Evolutionary conservation across 208 protist species (phyloP), one percentile per base, ranked within the genome.

Genomic region (Acanthamoeba triangularis): DNA sequence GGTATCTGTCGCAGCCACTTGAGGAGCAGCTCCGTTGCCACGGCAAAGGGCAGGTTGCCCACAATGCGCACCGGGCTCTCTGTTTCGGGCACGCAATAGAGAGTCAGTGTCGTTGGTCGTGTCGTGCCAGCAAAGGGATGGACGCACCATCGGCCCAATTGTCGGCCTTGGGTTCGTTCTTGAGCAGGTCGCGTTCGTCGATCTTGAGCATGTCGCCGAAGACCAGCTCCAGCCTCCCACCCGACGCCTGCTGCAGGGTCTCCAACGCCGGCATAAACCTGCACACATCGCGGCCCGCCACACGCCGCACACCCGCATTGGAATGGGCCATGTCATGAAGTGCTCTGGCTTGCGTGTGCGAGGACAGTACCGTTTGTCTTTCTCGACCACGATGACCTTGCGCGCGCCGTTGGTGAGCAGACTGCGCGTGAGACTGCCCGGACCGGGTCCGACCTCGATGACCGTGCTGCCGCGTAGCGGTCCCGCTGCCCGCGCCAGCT

Each of bases 381-480:
- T 95, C 44, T 95, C 69, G 33, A 95, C 59, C 3, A 41, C 91
- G 28, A 95, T 85, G 76, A 95, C 91, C 91, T 95, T 82, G 30
- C 76, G 67, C 16, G 91, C 91, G 54, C 91, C 91, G 47, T 65
- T 63, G 69, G 47, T 87, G 91, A 82, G 91, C 30, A 82, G 91
- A 44, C 72, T 87, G 76, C 91, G 91, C 13, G 91, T 95, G 72
- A 95, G 91, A 33, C 72, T 72, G 76, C 69, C 91, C 13, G 91
- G 91, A 7, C 90, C 90, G 10, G 90, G 72, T 30, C 90, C 90
- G 28, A 94, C 90, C 49, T 94, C 90, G 4, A 94, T 94, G 13
- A 74, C 47, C 1, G 90, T 94, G 67, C 90, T 85, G 14, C 65
- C 65, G 44, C 28, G 47, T 10, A 84, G 65, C 44, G 59, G 44